These are phyloP conservation scores for Cichorium intybus DNA, from an alignment of 140 eudicot species.

Conservation along the genomic window DNA sequence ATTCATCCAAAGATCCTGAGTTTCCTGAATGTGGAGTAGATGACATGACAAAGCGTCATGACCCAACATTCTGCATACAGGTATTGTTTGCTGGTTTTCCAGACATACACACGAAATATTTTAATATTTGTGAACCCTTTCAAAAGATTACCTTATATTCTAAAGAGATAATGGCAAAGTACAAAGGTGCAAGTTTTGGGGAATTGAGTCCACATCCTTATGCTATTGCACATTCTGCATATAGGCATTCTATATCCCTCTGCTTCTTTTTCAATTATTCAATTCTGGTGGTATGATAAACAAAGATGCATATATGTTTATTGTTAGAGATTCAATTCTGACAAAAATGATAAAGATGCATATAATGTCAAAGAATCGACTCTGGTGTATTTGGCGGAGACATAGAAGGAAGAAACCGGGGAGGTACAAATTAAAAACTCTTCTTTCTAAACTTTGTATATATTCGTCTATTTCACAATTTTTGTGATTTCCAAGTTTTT, in stretches of 20 bases:
- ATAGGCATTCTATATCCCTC: conserved; percentile 46
- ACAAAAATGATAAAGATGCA: too few species aligned
- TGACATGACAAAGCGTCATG: conserved; percentile 96
- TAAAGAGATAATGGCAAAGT: conserved; percentile 54
- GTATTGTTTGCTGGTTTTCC: conserved; percentile 22
- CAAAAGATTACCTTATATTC: conserved; percentile 61
- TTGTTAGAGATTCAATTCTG: too few species aligned
- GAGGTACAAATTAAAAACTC: too few species aligned
- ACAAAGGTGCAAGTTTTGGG: conserved; percentile 66
- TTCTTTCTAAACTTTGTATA: too few species aligned
- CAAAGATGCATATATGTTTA: too few species aligned
- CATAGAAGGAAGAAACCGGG: too few species aligned
- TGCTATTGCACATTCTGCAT: conserved; percentile 91
- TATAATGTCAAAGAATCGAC: too few species aligned
- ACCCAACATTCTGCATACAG: conserved; percentile 63
- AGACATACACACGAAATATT: conserved; percentile 80
- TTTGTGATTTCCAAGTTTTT: too few species aligned
- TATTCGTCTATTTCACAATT: too few species aligned
- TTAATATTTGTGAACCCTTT: conserved; percentile 79
- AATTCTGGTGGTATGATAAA: too few species aligned
- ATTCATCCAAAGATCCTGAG: conserved; percentile 70
- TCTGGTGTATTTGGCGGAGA: too few species aligned
- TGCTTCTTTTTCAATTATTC: not conserved
- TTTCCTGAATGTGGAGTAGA: conserved; percentile 73
- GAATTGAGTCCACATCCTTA: conserved; percentile 94